These are phyloP conservation scores for Aspergillus luchuensis DNA, from an alignment of 2,329 filamentous ascomycete species.

Conservation along the genomic window DNA sequence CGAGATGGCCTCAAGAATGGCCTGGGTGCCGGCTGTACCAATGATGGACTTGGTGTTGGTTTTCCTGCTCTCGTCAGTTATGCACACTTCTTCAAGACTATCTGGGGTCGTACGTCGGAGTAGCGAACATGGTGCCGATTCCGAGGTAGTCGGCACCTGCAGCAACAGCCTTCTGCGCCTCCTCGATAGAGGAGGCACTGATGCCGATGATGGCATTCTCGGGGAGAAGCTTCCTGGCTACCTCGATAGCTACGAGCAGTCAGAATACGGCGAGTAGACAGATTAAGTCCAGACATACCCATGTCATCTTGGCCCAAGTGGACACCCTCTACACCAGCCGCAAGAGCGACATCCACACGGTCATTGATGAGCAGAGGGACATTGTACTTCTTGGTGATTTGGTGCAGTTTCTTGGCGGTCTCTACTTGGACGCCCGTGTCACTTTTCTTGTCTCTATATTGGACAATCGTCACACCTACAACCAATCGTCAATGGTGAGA, in stretches of 20 bases:
- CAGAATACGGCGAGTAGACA: conserved; percentile 1
- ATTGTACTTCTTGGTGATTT: conserved; percentile 64
- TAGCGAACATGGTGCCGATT: conserved; percentile 86
- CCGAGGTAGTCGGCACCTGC: conserved; percentile 88
- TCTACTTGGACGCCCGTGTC: conserved; percentile 71
- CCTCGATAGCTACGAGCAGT: conserved; percentile 53
- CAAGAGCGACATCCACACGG: conserved; percentile 82
- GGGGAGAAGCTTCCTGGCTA: conserved; percentile 73
- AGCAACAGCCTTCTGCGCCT: conserved; percentile 71
- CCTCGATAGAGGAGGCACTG: conserved; percentile 72
- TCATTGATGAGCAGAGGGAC: conserved; percentile 93
- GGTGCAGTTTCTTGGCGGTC: conserved; percentile 71
- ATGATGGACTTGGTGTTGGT: conserved; percentile 83
- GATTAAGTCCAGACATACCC: conserved; percentile 51
- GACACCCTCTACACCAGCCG: conserved; percentile 84
- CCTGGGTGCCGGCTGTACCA: conserved; percentile 69
- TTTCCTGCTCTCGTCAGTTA: conserved; percentile 58
- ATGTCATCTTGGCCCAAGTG: conserved; percentile 96
- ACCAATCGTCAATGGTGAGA: conserved; percentile 7
- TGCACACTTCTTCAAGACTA: neutral
- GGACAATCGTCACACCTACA: conserved; percentile 73
- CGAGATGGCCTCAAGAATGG: conserved; percentile 65
- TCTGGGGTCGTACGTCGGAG: conserved; percentile 64
- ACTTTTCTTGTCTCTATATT: conserved; percentile 85
- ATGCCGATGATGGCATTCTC: conserved; percentile 81